A percentile compares a stretch with the other conserved stretches of the same genome.
Evolutionary conservation across 2,329 filamentous ascomycete species (phyloP).

Genomic region (Trichoderma aggressivum): DNA sequence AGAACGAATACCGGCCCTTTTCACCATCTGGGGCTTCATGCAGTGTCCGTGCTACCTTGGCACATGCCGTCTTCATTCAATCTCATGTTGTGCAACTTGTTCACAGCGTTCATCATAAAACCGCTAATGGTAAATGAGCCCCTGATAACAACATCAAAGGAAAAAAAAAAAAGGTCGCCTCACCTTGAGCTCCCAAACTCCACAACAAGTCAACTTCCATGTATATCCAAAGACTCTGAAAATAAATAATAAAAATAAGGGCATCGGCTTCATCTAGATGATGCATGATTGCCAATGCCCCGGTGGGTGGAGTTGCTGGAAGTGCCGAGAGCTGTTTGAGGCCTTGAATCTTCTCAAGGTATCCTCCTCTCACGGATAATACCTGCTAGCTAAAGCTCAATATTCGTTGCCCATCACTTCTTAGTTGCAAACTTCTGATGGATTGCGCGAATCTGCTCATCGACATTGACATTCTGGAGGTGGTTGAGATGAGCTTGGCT

Average conservation of each 20-base stretch:
- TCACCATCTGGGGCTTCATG: neutral
- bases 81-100: neutral
- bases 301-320: neutral
- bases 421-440: slow-evolving; percentile 51
- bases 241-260: neutral
- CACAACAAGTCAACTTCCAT: neutral
- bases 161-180: slow-evolving; percentile 15
- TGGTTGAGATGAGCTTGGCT: slow-evolving; percentile 52
- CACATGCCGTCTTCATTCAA: neutral
- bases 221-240: neutral
- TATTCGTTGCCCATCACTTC: slow-evolving; percentile 25
- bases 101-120: neutral
- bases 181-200: slow-evolving; percentile 17
- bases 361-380: neutral
- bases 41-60: neutral
- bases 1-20: neutral
- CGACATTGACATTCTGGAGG: slow-evolving; percentile 70
- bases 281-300: neutral
- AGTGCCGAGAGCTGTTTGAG: too few species aligned
- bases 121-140: slow-evolving; percentile 16
- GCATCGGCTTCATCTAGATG: neutral
- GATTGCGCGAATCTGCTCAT: slow-evolving; percentile 74
- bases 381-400: neutral
- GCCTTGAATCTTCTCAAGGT: neutral
- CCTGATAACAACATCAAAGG: neutral